A percentile compares a stretch with the other conserved stretches of the same genome.
Conservation (phyloP, 768 basidiomycete species). For the Boletus insuetus region DNA sequence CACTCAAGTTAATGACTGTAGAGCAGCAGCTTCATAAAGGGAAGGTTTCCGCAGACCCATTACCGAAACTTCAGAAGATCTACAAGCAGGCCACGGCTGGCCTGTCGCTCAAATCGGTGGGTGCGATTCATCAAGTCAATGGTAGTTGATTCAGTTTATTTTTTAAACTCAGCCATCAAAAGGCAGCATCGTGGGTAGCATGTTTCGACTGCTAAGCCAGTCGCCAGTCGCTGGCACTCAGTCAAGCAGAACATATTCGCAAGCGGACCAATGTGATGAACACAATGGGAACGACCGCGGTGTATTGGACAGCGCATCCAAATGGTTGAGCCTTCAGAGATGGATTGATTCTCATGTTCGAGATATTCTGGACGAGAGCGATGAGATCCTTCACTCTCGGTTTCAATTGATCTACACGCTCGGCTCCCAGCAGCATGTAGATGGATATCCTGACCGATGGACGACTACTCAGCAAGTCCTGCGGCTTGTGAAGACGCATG, state of each 20-base stretch:
- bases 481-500: background rate
- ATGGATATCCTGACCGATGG: background rate
- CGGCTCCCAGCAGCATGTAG: background rate
- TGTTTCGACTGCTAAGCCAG: background rate
- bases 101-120: no score
- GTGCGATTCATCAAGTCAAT: no score
- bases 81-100: no score
- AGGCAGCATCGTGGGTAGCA: background rate
- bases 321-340: background rate
- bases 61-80: no score
- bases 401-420: background rate
- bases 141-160: no score
- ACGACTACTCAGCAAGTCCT: background rate
- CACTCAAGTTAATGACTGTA: no score
- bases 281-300: background rate
- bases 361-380: background rate
- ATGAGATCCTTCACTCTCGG: background rate
- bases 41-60: no score
- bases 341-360: background rate
- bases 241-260: background rate
- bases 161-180: background rate
- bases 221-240: background rate
- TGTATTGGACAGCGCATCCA: background rate
- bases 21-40: no score
- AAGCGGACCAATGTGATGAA: background rate